Percentiles rank a stretch among this genome's conserved stretches.
Conservation (phyloP, 1,284 basidiomycete species). For the Thelephora terrestris region DNA sequence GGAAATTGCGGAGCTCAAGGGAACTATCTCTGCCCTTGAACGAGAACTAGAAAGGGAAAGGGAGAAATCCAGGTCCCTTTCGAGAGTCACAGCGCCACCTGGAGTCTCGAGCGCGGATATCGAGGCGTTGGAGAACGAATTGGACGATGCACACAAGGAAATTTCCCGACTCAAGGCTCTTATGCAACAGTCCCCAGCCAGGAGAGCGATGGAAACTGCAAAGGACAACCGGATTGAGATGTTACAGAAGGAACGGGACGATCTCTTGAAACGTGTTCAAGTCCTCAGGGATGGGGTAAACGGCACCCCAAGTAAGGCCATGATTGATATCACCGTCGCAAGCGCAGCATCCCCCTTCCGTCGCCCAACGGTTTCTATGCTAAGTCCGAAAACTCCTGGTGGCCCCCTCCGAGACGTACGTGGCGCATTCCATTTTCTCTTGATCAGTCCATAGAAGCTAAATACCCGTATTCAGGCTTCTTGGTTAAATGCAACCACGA, state of each 20-base stretch:
- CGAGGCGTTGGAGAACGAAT: slow-evolving; percentile 60
- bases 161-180: slow-evolving; percentile 64
- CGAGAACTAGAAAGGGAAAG: slow-evolving; percentile 44
- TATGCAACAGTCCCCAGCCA: slow-evolving; percentile 63
- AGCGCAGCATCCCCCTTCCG: slow-evolving; percentile 64
- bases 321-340: slow-evolving; percentile 14
- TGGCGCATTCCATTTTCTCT: slow-evolving; percentile 3
- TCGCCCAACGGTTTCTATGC: slow-evolving; percentile 58
- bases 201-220: slow-evolving; percentile 62
- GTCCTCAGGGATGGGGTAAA: slow-evolving; percentile 39
- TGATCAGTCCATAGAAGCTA: background rate
- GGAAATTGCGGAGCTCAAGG: slow-evolving; percentile 38
- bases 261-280: slow-evolving; percentile 58
- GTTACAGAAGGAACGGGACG: slow-evolving; percentile 67
- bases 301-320: slow-evolving; percentile 45
- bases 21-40: slow-evolving; percentile 44
- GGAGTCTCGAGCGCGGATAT: slow-evolving; percentile 34
- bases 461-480: slow-evolving; percentile 38
- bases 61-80: slow-evolving; percentile 25
- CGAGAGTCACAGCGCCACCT: slow-evolving; percentile 18
- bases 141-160: slow-evolving; percentile 74
- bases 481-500: slow-evolving; percentile 53
- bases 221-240: slow-evolving; percentile 64
- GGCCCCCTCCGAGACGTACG: slow-evolving; percentile 67
- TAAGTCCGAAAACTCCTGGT: slow-evolving; percentile 66